Evolutionary conservation across 805 yeast species (phyloP).

Genomic region (Ascoidea tarda): DNA sequence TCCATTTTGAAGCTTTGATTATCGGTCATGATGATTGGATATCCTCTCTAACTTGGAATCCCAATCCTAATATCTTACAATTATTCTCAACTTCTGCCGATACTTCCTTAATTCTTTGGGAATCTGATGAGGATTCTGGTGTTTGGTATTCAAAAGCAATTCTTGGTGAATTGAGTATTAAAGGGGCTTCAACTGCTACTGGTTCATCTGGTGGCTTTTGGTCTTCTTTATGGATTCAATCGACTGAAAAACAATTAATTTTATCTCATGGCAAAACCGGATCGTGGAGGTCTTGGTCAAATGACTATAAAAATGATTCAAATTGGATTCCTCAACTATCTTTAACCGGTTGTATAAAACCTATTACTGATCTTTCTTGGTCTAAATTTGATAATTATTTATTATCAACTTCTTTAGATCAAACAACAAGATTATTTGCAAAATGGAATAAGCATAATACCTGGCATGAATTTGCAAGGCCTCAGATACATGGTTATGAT

Average conservation of each 20-base stretch:
- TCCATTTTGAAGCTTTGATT: constrained; percentile 81
- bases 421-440: constrained; percentile 78
- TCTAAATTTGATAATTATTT: constrained; percentile 49
- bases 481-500: constrained; percentile 97
- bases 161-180: constrained; percentile 83
- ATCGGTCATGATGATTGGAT: constrained; percentile 99
- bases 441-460: constrained; percentile 18
- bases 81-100: constrained; percentile 85
- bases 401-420: constrained; percentile 75
- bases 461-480: constrained; percentile 92
- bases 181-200: constrained; percentile 97
- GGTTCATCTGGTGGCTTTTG: constrained; percentile 79
- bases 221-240: constrained; percentile 51
- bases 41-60: constrained; percentile 73
- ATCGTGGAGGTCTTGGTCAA: constrained; percentile 68
- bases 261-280: constrained; percentile 88
- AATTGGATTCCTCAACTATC: constrained; percentile 28
- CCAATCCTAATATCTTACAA: constrained; percentile 24
- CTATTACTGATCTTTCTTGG: constrained; percentile 74
- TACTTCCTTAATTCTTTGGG: constrained; percentile 88
- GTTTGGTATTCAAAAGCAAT: constrained; percentile 77
- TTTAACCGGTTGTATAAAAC: constrained; percentile 62
- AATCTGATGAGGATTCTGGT: constrained; percentile 73
- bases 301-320: constrained; percentile 27
- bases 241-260: constrained; percentile 23